Conservation (phyloP, 495 filamentous ascomycete species). For the Penicillium turbatum region DNA sequence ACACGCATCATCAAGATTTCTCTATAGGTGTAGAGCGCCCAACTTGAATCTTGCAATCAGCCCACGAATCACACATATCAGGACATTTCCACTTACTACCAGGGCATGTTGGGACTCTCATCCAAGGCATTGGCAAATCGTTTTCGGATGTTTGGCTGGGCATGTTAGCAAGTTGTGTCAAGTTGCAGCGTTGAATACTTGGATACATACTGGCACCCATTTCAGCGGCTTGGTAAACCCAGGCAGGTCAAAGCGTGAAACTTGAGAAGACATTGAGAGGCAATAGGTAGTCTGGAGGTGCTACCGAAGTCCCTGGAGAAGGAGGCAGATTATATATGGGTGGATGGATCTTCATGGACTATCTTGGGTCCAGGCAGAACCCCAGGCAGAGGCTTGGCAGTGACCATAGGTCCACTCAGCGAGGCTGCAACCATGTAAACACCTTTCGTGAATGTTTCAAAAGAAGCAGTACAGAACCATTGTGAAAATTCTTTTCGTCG, state of each 20-base stretch:
- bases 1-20: constrained; percentile 29
- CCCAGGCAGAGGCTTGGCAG: not conserved
- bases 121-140: not conserved
- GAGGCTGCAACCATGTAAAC: not conserved
- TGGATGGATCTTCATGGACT: too few species aligned
- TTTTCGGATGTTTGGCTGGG: not conserved
- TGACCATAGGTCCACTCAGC: not conserved
- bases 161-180: not conserved
- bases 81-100: not conserved
- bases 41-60: not conserved
- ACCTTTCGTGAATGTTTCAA: too few species aligned
- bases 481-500: too few species aligned
- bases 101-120: not conserved
- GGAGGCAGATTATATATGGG: too few species aligned
- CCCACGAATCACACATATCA: not conserved
- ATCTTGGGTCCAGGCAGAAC: not conserved
- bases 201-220: not conserved
- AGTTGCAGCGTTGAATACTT: not conserved
- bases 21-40: not conserved
- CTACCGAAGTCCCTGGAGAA: too few species aligned
- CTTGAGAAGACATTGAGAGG: not conserved
- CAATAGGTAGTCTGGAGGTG: too few species aligned
- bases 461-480: too few species aligned
- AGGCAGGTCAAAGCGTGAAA: not conserved
- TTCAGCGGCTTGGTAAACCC: not conserved